phyloP scores from a whole-genome alignment of 2,329 filamentous ascomycete genomes.

The Epichloe bromicola region DNA sequence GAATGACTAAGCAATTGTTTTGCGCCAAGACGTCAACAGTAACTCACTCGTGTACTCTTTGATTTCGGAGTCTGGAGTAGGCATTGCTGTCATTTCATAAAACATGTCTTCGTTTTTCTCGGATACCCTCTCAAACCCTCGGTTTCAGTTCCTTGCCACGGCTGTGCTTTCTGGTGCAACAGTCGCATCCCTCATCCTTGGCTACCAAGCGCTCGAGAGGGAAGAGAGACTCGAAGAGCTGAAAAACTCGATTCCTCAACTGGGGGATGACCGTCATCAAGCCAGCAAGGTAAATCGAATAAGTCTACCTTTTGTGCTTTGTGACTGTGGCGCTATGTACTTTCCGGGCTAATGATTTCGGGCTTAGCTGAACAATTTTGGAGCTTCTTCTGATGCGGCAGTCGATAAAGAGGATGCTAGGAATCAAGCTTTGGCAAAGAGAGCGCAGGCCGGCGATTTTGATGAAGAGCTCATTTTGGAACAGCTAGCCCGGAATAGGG shows the following conservation, averaged over 20 bases:
- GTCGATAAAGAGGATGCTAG: conserved; percentile 48
- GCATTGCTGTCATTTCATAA: conserved; percentile 8
- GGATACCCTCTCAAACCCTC: conserved; percentile 30
- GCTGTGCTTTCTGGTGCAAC: conserved; percentile 52
- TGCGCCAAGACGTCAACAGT: not conserved
- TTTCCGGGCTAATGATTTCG: not conserved
- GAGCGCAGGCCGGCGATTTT: conserved; percentile 50
- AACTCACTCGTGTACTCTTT: not conserved
- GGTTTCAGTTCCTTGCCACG: conserved; percentile 54
- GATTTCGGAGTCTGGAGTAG: not conserved
- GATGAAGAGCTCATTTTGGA: conserved; percentile 79
- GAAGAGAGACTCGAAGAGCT: conserved; percentile 41
- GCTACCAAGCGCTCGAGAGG: conserved; percentile 46
- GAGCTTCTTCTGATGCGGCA: conserved; percentile 33
- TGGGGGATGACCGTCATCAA: conserved; percentile 10
- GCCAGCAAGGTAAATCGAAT: conserved; percentile 10
- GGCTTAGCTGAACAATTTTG: conserved; percentile 46
- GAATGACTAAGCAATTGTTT: conserved; percentile 4
- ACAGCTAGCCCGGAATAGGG: conserved; percentile 83
- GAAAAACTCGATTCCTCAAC: conserved; percentile 44
- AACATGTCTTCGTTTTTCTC: conserved; percentile 31
- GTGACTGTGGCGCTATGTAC: not conserved
- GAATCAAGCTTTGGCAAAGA: conserved; percentile 43
- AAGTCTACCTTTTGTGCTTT: not conserved
- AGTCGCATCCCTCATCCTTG: conserved; percentile 46